phyloP scores from a whole-genome alignment of 306 rosid species.

The Sophora flavescens region DNA sequence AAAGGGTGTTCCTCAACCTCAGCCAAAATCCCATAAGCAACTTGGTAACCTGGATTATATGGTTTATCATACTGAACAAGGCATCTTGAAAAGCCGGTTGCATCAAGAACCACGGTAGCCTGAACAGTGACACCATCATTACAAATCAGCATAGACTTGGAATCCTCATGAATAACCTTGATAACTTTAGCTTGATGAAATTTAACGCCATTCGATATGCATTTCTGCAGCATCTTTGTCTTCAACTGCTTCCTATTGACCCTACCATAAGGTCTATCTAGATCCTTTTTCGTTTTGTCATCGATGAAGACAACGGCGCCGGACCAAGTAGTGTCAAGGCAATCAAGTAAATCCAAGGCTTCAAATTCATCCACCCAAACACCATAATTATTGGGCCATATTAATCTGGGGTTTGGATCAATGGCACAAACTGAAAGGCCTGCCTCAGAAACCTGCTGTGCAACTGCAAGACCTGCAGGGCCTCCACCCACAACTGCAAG shows the following conservation, averaged over 20 bases:
- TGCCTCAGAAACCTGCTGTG: conserved; percentile 96
- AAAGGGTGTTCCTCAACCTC: conserved; percentile 96
- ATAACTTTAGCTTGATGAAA: conserved; percentile 91
- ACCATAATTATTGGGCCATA: conserved; percentile 99
- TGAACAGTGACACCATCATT: conserved; percentile 89
- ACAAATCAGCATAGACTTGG: conserved; percentile 80
- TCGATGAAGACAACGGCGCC: conserved; percentile 88
- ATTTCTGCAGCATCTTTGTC: conserved; percentile 91
- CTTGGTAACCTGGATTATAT: conserved; percentile 97
- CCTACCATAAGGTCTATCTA: conserved; percentile 92
- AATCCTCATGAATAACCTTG: conserved; percentile 87
- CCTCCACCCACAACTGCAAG: conserved; percentile 98
- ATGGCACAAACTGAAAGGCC: conserved; percentile 92
- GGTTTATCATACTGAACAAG: conserved; percentile 93
- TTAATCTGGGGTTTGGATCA: conserved; percentile 85
- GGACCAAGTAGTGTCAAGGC: conserved; percentile 96
- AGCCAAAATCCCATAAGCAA: conserved; percentile 95
- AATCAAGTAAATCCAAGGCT: conserved; percentile 94
- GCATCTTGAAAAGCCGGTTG: conserved; percentile 94
- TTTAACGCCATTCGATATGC: conserved; percentile 86
- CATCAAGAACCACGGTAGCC: conserved; percentile 95
- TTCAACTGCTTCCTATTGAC: conserved; percentile 92
- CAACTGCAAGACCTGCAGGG: conserved; percentile 97
- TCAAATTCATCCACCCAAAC: conserved; percentile 99
- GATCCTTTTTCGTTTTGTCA: conserved; percentile 69